Percentiles rank a stretch among this genome's conserved stretches.
These are phyloP conservation scores for Podospora sp. DNA, from an alignment of 495 filamentous ascomycete genomes.

Conservation along the genomic window DNA sequence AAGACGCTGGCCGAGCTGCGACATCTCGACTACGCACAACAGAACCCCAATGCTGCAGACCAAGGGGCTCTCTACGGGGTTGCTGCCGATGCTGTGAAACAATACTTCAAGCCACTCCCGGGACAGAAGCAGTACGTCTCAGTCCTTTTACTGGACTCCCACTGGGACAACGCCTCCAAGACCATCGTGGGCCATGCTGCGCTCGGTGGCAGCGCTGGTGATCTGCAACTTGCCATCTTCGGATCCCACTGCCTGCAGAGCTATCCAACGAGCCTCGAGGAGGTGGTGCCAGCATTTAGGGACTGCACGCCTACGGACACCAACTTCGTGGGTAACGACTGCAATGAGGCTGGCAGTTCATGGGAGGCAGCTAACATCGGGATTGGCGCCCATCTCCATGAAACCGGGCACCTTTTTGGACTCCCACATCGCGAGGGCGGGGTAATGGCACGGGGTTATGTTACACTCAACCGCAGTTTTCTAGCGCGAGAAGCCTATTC, in stretches of 20 bases:
- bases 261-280: slow-evolving; percentile 82
- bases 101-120: slow-evolving; percentile 69
- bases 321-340: slow-evolving; percentile 78
- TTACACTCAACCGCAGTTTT: slow-evolving; percentile 81
- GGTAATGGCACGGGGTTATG: slow-evolving; percentile 87
- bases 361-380: slow-evolving; percentile 92
- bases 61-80: slow-evolving; percentile 74
- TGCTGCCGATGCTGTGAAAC: slow-evolving; percentile 71
- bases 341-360: slow-evolving; percentile 78
- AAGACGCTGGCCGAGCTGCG: slow-evolving; percentile 83
- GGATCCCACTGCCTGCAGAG: slow-evolving; percentile 87
- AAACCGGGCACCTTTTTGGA: slow-evolving; percentile 83
- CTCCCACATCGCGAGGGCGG: slow-evolving; percentile 85
- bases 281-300: slow-evolving; percentile 79
- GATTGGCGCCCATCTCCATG: slow-evolving; percentile 89
- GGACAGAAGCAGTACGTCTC: slow-evolving; percentile 87
- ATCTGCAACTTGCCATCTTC: slow-evolving; percentile 82
- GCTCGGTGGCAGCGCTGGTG: slow-evolving; percentile 63
- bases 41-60: slow-evolving; percentile 65
- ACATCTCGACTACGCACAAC: slow-evolving; percentile 78
- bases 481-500: slow-evolving; percentile 76
- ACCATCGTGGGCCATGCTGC: slow-evolving; percentile 81
- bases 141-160: slow-evolving; percentile 77
- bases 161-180: slow-evolving; percentile 76
- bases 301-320: slow-evolving; percentile 90